Percentiles rank a stretch among this genome's conserved stretches.
Evolutionary conservation across 2,329 filamentous ascomycete genomes (phyloP).

Genomic region (Fusarium vanettenii): DNA sequence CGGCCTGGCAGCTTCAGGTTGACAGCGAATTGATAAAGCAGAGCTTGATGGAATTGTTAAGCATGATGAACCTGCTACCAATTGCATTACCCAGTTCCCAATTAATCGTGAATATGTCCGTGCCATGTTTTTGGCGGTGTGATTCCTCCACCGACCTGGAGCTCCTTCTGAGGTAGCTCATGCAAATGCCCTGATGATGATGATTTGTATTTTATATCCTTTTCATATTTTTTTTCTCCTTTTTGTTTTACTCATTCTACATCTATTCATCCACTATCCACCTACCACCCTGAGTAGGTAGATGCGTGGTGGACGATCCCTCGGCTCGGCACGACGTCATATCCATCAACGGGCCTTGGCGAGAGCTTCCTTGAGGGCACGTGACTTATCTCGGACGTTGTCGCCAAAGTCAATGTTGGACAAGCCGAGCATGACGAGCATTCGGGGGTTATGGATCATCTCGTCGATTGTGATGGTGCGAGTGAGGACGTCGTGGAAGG

Average conservation of each 20-base stretch:
- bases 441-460: slow-evolving; percentile 45
- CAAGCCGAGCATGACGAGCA: slow-evolving; percentile 49
- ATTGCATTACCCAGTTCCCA: neutral
- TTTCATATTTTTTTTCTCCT: neutral
- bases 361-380: slow-evolving; percentile 41
- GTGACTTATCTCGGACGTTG: slow-evolving; percentile 41
- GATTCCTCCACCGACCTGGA: neutral
- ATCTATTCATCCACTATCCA: no score
- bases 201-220: neutral
- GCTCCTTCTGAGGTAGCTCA: neutral
- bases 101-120: neutral
- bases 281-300: neutral
- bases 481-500: slow-evolving; percentile 46
- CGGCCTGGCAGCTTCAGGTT: neutral
- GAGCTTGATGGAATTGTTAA: neutral
- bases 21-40: slow-evolving; percentile 1
- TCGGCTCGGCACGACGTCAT: slow-evolving; percentile 23
- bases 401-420: slow-evolving; percentile 45
- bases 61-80: neutral
- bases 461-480: slow-evolving; percentile 47
- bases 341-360: neutral
- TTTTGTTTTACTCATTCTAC: neutral
- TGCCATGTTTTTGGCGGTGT: neutral
- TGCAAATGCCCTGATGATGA: neutral
- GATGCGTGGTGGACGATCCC: slow-evolving; percentile 13